Conservation (phyloP, 129 eudicot genomes). For the Helianthus annuus region DNA sequence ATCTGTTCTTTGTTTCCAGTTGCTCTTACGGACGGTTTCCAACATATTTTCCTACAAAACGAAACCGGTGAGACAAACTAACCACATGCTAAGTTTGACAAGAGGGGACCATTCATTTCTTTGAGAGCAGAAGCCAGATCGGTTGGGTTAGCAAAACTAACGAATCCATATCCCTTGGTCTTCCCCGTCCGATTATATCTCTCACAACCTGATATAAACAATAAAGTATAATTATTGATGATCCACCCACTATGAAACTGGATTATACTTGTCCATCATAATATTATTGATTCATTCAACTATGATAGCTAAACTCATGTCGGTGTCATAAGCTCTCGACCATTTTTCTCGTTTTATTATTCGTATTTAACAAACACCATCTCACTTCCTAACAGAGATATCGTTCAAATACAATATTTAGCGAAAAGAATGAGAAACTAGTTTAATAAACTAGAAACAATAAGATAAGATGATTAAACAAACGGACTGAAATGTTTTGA, state of each 20-base stretch:
- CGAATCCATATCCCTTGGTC: conserved; percentile 91
- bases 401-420: not conserved
- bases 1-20: conserved; percentile 88
- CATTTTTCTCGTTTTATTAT: too few relatives aligned
- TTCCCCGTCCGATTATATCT: conserved; percentile 89
- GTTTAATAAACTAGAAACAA: not conserved
- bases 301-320: not conserved
- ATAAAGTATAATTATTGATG: not conserved
- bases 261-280: not conserved
- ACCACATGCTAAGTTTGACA: not conserved
- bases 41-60: conserved; percentile 68
- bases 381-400: too few relatives aligned
- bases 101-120: conserved; percentile 81
- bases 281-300: not conserved
- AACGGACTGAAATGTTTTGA: not conserved
- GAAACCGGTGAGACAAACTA: not conserved
- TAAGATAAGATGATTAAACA: not conserved
- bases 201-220: conserved; percentile 57
- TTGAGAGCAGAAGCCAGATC: conserved; percentile 80
- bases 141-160: conserved; percentile 76
- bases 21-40: conserved; percentile 97
- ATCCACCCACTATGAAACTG: conserved; percentile 13
- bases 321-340: too few relatives aligned
- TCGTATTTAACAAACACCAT: too few relatives aligned
- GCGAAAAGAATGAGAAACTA: not conserved